These are phyloP conservation scores for Lactarius vividus DNA, from an alignment of 768 basidiomycete species.

Conservation along the genomic window DNA sequence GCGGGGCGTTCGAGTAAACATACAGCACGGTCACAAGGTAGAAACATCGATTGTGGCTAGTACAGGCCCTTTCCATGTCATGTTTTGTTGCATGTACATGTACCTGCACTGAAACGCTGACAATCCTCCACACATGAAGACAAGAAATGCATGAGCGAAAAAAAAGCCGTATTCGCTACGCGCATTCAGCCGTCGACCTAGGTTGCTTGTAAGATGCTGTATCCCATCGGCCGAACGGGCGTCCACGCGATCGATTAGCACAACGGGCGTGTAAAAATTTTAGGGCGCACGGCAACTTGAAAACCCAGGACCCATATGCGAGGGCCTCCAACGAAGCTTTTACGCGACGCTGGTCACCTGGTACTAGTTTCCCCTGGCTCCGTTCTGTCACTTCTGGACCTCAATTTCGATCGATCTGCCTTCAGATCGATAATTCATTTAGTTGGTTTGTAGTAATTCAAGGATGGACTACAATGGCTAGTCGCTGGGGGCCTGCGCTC, in stretches of 20 bases:
- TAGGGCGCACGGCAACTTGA: not conserved
- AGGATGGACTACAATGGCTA: no score
- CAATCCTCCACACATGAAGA: not conserved
- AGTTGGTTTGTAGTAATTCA: no score
- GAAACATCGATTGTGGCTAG: not conserved
- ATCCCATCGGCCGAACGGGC: not conserved
- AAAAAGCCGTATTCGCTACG: not conserved
- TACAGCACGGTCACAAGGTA: not conserved
- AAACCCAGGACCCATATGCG: not conserved
- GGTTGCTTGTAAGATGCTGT: not conserved
- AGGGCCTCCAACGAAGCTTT: not conserved
- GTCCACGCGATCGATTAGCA: not conserved
- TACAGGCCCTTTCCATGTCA: not conserved
- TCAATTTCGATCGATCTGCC: no score
- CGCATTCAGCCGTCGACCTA: not conserved
- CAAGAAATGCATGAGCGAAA: not conserved
- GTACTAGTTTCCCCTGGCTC: not conserved
- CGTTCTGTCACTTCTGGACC: no score
- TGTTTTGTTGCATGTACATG: not conserved
- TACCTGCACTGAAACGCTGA: not conserved
- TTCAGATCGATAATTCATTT: no score
- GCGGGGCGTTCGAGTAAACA: not conserved
- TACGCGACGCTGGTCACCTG: not conserved
- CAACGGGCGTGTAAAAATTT: not conserved
- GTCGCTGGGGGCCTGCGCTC: no score